Evolutionary conservation across 495 filamentous ascomycete species (phyloP).

Genomic region (Delitschia confertaspora): DNA sequence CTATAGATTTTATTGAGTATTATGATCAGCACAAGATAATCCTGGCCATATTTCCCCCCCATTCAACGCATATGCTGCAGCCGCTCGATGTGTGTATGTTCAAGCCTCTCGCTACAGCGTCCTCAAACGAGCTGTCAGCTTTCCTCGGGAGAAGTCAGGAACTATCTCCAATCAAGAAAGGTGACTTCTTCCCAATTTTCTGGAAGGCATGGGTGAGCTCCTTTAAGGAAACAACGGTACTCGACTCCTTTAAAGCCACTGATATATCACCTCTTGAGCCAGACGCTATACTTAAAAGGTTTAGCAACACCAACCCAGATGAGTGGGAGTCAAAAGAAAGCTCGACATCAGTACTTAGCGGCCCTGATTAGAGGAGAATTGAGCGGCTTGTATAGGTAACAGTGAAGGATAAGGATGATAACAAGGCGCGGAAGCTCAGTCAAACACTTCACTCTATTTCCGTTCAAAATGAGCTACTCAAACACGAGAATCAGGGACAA

Average conservation of each 20-base stretch:
- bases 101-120: too few relatives aligned
- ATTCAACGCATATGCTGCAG: constrained; percentile 24
- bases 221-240: not conserved
- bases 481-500: constrained; percentile 1
- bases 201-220: not conserved
- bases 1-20: constrained; percentile 21
- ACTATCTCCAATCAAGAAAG: constrained; percentile 1
- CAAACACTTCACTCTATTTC: not conserved
- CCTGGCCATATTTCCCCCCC: constrained; percentile 10
- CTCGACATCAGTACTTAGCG: not conserved
- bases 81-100: constrained; percentile 23
- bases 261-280: not conserved
- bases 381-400: not conserved
- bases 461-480: not conserved
- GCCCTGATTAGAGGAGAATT: constrained; percentile 7
- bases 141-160: constrained; percentile 2
- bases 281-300: constrained; percentile 3
- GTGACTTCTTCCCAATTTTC: constrained; percentile 12
- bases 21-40: constrained; percentile 15
- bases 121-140: constrained; percentile 6
- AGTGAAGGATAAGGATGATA: not conserved
- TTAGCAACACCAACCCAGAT: not conserved
- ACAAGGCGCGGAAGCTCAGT: constrained; percentile 1
- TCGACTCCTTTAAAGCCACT: not conserved
- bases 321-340: not conserved